Percentiles rank a stretch among this genome's conserved stretches.
Conservation (phyloP, 306 rosid genomes). For the Phaseolus lunatus region DNA sequence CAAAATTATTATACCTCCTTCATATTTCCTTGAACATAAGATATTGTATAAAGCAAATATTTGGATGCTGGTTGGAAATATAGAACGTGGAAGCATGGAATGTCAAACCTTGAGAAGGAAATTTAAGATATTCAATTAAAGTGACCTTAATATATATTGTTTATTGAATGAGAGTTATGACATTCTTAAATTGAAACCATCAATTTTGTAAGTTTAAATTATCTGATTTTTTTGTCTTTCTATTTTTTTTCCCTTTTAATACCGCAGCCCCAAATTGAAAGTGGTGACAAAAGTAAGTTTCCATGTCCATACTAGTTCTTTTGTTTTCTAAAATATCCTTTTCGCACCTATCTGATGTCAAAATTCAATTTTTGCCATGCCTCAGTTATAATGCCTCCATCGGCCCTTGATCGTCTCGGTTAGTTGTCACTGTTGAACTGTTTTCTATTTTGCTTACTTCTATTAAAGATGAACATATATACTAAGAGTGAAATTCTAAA, state of each 20-base stretch:
- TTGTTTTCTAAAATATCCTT: conserved; percentile 25
- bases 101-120: conserved; percentile 31
- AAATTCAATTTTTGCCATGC: conserved; percentile 37
- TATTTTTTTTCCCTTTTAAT: conserved; percentile 25
- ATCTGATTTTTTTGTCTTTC: conserved; percentile 39
- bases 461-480: neutral
- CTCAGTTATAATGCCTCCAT: conserved; percentile 99
- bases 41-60: neutral
- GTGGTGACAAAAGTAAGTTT: conserved; percentile 95
- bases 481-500: conserved; percentile 35
- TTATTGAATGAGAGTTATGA: neutral
- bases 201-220: too few species aligned
- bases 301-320: conserved; percentile 32
- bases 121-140: conserved; percentile 13
- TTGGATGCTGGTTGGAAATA: conserved; percentile 1
- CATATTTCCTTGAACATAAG: conserved; percentile 14
- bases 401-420: conserved; percentile 99
- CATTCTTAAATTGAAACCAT: conserved; percentile 29
- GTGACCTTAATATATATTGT: conserved; percentile 25
- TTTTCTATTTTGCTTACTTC: neutral
- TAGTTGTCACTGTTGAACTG: conserved; percentile 50
- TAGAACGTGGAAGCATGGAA: conserved; percentile 33
- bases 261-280: conserved; percentile 92
- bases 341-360: conserved; percentile 37
- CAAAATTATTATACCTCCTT: neutral